A percentile compares a stretch with the other conserved stretches of the same genome.
Evolutionary conservation across 805 yeast species (phyloP).

Genomic region (Kregervanrija fluxuum): DNA sequence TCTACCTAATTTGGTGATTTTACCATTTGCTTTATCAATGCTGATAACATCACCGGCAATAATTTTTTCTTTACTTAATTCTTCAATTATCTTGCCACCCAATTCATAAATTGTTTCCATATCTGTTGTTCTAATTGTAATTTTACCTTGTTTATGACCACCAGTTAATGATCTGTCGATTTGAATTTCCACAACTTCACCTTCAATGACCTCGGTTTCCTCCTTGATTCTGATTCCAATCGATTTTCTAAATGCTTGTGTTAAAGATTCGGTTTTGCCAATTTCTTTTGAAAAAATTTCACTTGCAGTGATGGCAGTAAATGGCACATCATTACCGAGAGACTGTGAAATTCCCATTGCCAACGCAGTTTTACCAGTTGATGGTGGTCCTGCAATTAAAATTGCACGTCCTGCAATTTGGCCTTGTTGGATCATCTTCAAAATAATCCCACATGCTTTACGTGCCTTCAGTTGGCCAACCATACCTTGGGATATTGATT

Average conservation of each 20-base stretch:
- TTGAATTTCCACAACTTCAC: constrained; percentile 95
- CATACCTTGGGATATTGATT: constrained; percentile 80
- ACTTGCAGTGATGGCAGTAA: constrained; percentile 93
- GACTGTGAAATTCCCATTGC: constrained; percentile 95
- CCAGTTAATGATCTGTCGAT: constrained; percentile 89
- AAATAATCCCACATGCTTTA: constrained; percentile 85
- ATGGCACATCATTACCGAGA: constrained; percentile 94
- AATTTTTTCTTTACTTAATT: constrained; percentile 87
- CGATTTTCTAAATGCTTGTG: constrained; percentile 95
- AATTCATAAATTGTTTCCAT: constrained; percentile 75
- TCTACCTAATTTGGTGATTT: constrained; percentile 94
- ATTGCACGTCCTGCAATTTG: constrained; percentile 96
- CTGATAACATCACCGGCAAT: constrained; percentile 95
- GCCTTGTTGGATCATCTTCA: constrained; percentile 85
- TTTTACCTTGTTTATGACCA: constrained; percentile 77
- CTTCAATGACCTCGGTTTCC: constrained; percentile 96
- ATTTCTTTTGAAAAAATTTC: constrained; percentile 95
- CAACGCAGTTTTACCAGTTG: constrained; percentile 96
- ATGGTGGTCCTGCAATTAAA: constrained; percentile 93
- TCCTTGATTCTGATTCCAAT: constrained; percentile 95
- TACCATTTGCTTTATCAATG: constrained; percentile 95
- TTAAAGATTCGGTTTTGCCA: constrained; percentile 90
- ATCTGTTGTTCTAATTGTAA: constrained; percentile 82
- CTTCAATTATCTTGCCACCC: constrained; percentile 58
- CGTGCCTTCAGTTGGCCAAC: constrained; percentile 72